Base-by-base conservation (phyloP, 768 basidiomycete genomes). In the Amanita thiersii region DNA sequence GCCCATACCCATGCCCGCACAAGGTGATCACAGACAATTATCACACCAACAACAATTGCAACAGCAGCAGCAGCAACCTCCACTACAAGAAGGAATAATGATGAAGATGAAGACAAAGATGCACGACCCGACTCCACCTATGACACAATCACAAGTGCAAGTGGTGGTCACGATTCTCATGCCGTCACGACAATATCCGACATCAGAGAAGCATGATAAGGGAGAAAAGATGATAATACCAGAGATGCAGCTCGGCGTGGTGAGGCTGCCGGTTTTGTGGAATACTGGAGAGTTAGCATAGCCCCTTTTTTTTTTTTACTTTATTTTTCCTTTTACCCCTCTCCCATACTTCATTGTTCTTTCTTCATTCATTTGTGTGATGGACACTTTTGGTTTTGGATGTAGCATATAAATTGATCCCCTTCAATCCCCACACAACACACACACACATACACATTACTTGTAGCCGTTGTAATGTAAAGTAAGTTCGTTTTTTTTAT, bases 131-230 rank as follows among this genome's bases (percentile, higher is more conserved):
- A 24, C 15, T 2, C 26, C 26, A 6, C 34, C 24, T 4, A 15
- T 28, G 5, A 12, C 19, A 26, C 9, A 26, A 21, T 30, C 17
- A 5, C 39, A 42, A 14, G 32, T 62, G 12, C 61, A 69, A 36
- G 54, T 75, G 14, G 64, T 63, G 0, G 61, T 74, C 25, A 54
- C 75, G 57, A 63, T 77, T 29, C 57, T 56, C 9, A 74, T 76
- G 72, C 75, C 75, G 5, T 53, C 54, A 5, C 52, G 39, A 1
- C 46, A 23, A 17, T 2, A 23, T 21, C 33, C 28, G 6, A 29
- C 14, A 34, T 25, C 30, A 28, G 23, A 34, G 28, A 39, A 15
- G 18, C 20, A 39, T 14, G 15, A 18, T 6, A 49, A 45, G 7
- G 40, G 36, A 40, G 48, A 30, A 3, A 25, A 40, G n/a, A n/a